These are phyloP conservation scores for Teratosphaeria pseudoeucalypti DNA, from an alignment of 2,329 filamentous ascomycete species.

Conservation along the genomic window DNA sequence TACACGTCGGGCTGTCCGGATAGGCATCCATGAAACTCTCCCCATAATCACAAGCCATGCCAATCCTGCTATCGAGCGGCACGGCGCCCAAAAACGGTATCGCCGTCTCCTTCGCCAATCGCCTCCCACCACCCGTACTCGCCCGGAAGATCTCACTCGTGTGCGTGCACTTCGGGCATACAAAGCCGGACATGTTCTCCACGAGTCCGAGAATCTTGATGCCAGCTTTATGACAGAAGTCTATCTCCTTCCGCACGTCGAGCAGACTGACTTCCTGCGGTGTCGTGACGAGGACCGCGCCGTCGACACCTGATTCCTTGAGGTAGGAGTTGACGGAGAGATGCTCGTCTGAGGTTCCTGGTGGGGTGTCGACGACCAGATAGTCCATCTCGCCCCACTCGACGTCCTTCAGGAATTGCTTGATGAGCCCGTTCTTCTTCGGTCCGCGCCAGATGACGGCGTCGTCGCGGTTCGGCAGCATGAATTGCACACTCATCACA, in stretches of 20 bases:
- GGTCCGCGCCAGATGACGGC: slow-evolving; percentile 95
- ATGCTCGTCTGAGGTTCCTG: slow-evolving; percentile 91
- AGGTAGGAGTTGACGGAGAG: slow-evolving; percentile 85
- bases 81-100: slow-evolving; percentile 85
- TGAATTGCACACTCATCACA: slow-evolving; percentile 97
- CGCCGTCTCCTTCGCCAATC: slow-evolving; percentile 72
- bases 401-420: slow-evolving; percentile 95
- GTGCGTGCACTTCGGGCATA: slow-evolving; percentile 83
- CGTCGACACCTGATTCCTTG: slow-evolving; percentile 84
- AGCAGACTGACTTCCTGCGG: slow-evolving; percentile 88
- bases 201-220: slow-evolving; percentile 82
- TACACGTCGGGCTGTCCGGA: slow-evolving; percentile 82
- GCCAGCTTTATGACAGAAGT: slow-evolving; percentile 91
- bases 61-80: slow-evolving; percentile 83
- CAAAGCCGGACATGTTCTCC: slow-evolving; percentile 97
- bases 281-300: slow-evolving; percentile 85
- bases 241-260: slow-evolving; percentile 93
- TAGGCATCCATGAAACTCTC: slow-evolving; percentile 95
- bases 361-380: slow-evolving; percentile 86
- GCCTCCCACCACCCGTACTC: slow-evolving; percentile 76
- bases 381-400: slow-evolving; percentile 96
- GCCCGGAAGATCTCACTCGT: slow-evolving; percentile 76
- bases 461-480: slow-evolving; percentile 87
- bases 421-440: slow-evolving; percentile 98
- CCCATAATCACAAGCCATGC: slow-evolving; percentile 93